A percentile compares a stretch with the other conserved stretches of the same genome.
phyloP scores from a whole-genome alignment of 805 yeast species.

The Candida wancherniae region DNA sequence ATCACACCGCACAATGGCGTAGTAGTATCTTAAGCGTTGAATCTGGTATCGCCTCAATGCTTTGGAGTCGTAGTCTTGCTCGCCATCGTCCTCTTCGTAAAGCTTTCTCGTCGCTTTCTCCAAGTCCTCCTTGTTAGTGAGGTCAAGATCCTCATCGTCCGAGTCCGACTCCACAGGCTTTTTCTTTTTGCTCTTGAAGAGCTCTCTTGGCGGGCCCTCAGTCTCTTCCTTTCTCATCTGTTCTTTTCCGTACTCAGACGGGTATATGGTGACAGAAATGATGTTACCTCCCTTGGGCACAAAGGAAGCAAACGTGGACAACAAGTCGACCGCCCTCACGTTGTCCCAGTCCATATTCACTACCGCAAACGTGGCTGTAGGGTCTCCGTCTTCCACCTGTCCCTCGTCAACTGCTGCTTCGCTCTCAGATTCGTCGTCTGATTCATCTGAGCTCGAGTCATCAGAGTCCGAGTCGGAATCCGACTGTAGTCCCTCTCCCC shows the following conservation, averaged over 20 bases:
- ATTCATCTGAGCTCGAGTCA: conserved; percentile 38
- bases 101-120: conserved; percentile 66
- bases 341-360: conserved; percentile 98
- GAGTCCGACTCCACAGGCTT: conserved; percentile 25
- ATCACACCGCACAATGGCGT: conserved; percentile 86
- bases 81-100: conserved; percentile 77
- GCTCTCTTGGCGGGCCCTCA: conserved; percentile 88
- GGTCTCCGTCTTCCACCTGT: conserved; percentile 83
- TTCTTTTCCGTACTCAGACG: conserved; percentile 90
- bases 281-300: conserved; percentile 73
- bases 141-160: conserved; percentile 38
- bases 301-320: conserved; percentile 85
- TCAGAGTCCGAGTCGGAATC: conserved; percentile 44
- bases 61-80: conserved; percentile 76
- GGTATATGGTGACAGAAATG: conserved; percentile 64
- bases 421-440: conserved; percentile 43
- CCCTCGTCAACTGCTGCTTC: conserved; percentile 53
- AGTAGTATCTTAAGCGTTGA: conserved; percentile 87
- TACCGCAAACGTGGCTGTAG: conserved; percentile 76
- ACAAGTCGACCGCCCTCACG: conserved; percentile 76
- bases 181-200: conserved; percentile 52
- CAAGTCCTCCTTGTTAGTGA: conserved; percentile 42
- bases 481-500: conserved; percentile 55
- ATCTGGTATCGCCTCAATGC: conserved; percentile 85
- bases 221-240: conserved; percentile 83